Evolutionary conservation across 2,329 filamentous ascomycete genomes (phyloP).

Genomic region (Trichoderma sp.): DNA sequence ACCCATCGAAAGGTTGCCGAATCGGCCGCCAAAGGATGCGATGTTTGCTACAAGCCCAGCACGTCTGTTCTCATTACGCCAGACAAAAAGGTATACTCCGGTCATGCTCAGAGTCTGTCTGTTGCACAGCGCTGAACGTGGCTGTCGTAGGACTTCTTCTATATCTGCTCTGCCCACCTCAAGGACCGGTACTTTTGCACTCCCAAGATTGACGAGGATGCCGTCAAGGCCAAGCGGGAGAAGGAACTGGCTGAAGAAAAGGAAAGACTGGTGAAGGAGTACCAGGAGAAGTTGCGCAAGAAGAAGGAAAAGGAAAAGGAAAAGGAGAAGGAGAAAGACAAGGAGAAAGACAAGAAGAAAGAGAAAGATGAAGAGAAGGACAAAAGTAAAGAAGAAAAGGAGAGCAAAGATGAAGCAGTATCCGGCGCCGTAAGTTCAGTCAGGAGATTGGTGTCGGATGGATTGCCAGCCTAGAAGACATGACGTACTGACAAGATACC

Average conservation of each 20-base stretch:
- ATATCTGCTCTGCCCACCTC: constrained; percentile 80
- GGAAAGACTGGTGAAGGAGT: constrained; percentile 71
- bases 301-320: constrained; percentile 70
- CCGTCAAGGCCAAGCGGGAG: constrained; percentile 62
- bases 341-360: constrained; percentile 49
- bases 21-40: constrained; percentile 78
- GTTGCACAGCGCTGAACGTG: constrained; percentile 17
- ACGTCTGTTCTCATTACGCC: constrained; percentile 85
- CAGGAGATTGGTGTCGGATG: constrained; percentile 33
- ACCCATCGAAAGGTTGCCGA: constrained; percentile 86
- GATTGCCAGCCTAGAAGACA: neutral
- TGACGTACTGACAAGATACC: constrained; percentile 37
- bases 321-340: constrained; percentile 48
- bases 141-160: constrained; percentile 74
- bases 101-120: neutral
- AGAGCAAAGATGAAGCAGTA: constrained; percentile 40
- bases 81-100: constrained; percentile 72
- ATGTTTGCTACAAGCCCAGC: constrained; percentile 88
- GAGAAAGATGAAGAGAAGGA: constrained; percentile 45
- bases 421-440: constrained; percentile 16
- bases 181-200: constrained; percentile 80
- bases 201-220: constrained; percentile 70
- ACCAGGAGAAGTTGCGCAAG: constrained; percentile 70
- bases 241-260: constrained; percentile 66
- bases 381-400: constrained; percentile 40